Percentiles rank a stretch among this genome's conserved stretches.
Evolutionary conservation across 108 stramenopile species (phyloP).

Genomic region (Cyclotella distinguenda): DNA sequence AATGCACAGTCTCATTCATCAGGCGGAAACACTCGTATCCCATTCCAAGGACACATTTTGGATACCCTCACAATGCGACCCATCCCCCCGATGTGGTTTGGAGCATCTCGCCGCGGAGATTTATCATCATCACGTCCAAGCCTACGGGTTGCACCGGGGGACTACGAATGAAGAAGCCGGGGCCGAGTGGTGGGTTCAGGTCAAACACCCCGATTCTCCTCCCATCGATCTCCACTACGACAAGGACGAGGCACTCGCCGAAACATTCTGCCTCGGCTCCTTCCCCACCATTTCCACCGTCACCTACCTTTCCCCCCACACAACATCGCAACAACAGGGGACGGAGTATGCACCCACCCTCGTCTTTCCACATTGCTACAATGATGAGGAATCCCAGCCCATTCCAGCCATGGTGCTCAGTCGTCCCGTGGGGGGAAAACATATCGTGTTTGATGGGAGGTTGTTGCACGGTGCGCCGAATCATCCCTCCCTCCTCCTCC

Average conservation of each 20-base stretch:
- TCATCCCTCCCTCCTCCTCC: conserved; percentile 45
- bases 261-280: conserved; percentile 74
- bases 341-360: conserved; percentile 55
- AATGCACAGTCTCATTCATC: conserved; percentile 34
- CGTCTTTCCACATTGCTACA: conserved; percentile 71
- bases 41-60: conserved; percentile 75
- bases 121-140: conserved; percentile 52
- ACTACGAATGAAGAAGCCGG: conserved; percentile 25
- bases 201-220: conserved; percentile 48
- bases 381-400: conserved; percentile 55
- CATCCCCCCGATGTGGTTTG: conserved; percentile 41
- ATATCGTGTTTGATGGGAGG: conserved; percentile 88
- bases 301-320: conserved; percentile 84
- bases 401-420: conserved; percentile 62
- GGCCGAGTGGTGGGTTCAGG: conserved; percentile 89
- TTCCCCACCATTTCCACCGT: conserved; percentile 87
- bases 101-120: conserved; percentile 65
- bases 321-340: neutral
- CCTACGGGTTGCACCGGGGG: conserved; percentile 22
- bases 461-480: conserved; percentile 86
- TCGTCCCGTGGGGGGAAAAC: conserved; percentile 73
- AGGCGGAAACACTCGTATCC: conserved; percentile 55
- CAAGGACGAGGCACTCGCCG: conserved; percentile 87
- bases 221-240: conserved; percentile 89
- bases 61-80: conserved; percentile 34